Evolutionary conservation across 2,329 filamentous ascomycete species (phyloP), one percentile per base, ranked within the genome.

Genomic region (Cladosporium cucumerinum): DNA sequence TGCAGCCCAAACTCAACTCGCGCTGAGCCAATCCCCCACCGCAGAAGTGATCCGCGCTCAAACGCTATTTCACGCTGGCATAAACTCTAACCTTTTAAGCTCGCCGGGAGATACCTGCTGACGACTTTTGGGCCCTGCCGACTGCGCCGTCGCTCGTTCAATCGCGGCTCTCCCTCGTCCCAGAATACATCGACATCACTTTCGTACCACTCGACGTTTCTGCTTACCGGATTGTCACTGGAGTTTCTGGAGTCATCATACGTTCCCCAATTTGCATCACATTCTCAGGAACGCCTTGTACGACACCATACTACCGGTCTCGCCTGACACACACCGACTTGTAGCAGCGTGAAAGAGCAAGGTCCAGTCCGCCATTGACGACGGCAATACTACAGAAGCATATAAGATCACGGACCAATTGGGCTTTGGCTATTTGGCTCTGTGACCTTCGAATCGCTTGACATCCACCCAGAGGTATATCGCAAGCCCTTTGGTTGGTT

Each of bases 121-220:
- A 62, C 60, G 60, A 62, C 60, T 39, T 62, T 58, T 62, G 60
- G 60, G 60, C 60, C 60, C 60, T 62, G 60, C 49, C 60, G 25
- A 51, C 58, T 49, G 58, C 58, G 58, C 58, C 58, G 32, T 61
- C 34, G 46, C 58, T 30, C 28, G 49, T 36, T 46, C 46, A 25
- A 28, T 43, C 49, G 60, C 60, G 60, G 60, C 60, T 62, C 60
- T 54, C 60, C 60, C 49, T 55, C 30, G 48, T 61, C 32, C 48
- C 60, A 54, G 32, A 36, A 46, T 28, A 62, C 49, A 43, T 55
- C 25, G 49, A 54, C 60, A 55, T 54, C 28, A 39, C 32, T 43
- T 62, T 62, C 34, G 60, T 62, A 54, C 23, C 55, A 58, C 34
- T 57, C 25, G 32, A 58, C 36, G 30, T 43, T 25, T 36, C 25